Base-by-base conservation (phyloP, 345 rosid genomes). In the Eucalyptus erythrocorys region DNA sequence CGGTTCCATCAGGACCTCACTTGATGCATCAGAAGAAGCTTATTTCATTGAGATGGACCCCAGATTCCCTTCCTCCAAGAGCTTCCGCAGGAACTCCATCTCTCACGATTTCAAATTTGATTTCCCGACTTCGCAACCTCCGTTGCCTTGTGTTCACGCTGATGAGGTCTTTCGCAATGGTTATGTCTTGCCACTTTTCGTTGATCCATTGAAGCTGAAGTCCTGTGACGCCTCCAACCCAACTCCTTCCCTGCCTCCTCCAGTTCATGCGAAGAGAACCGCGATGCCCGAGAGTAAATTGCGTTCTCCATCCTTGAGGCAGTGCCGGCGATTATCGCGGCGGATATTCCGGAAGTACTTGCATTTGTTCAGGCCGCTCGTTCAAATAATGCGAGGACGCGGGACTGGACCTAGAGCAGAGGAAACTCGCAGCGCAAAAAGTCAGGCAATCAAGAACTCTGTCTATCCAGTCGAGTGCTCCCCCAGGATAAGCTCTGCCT, bases 1-100 rank as follows among this genome's bases (percentile, higher is more conserved):
- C 76, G 88, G 87, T 89, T 92, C 95, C 50, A 43, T 92, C 42
- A 84, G 96, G 89, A 91, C 94, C 87, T 92, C 95, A 9, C 88
- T 94, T 86, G 97, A 97, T 90, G 94, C 91, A 86, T 92, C 91
- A 30, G 98, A 94, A 90, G 98, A 95, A 87, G 93, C 97, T 88
- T 95, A 95, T 48, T 97, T 95, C 96, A 97, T 97, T 48, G 99
- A 97, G 90, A 95, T 97, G 99, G 99, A 97, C 94, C 99, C 99
- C 30, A 95, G 94, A 89, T 91, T 96, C 92, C 95, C 98, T 85
- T 97, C 99, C 50, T 97, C 99, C 15, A 95, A 93, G 94, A 95
- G 99, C 91, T 97, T 96, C 94, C 91, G 93, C 71, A 90, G 92
- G 89, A 93, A 86, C 59, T 89, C 97, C 57, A 34, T 22, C 79